Conservation (phyloP, 2,329 filamentous ascomycete genomes). For the Fusarium mundagurra region DNA sequence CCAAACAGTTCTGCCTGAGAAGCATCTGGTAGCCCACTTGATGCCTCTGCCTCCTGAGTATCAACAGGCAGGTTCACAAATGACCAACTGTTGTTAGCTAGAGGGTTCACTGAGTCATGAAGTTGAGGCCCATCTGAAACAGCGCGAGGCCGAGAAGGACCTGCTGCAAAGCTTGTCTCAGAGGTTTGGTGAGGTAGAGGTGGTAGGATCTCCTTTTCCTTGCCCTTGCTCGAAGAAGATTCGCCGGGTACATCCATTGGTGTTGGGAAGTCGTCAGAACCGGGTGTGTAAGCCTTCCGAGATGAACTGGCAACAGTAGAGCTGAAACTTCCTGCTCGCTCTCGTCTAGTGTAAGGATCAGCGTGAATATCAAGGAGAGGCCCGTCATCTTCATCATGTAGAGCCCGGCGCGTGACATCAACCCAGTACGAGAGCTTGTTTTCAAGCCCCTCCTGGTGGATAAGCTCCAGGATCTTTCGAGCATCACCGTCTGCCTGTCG, state of each 20-base stretch:
- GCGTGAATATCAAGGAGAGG: not conserved
- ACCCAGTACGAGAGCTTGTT: conserved; percentile 70
- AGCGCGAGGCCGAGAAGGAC: conserved; percentile 58
- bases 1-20: not conserved
- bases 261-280: conserved; percentile 34
- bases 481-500: conserved; percentile 68
- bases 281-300: conserved; percentile 34
- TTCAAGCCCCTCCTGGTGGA: conserved; percentile 67
- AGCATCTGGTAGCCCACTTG: not conserved
- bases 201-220: conserved; percentile 22
- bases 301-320: conserved; percentile 42
- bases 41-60: conserved; percentile 9
- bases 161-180: conserved; percentile 14
- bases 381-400: conserved; percentile 19
- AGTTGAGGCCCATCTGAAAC: conserved; percentile 65
- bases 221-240: conserved; percentile 24
- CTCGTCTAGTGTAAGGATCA: not conserved
- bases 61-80: conserved; percentile 56
- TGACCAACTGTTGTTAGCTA: conserved; percentile 71
- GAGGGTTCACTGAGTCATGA: conserved; percentile 57
- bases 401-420: conserved; percentile 56
- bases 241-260: conserved; percentile 19
- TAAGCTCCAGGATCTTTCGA: conserved; percentile 67
- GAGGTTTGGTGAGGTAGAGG: conserved; percentile 15
- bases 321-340: conserved; percentile 33